Conservation (phyloP, 2,329 filamentous ascomycete genomes). For the Grosmannia clavigera region DNA sequence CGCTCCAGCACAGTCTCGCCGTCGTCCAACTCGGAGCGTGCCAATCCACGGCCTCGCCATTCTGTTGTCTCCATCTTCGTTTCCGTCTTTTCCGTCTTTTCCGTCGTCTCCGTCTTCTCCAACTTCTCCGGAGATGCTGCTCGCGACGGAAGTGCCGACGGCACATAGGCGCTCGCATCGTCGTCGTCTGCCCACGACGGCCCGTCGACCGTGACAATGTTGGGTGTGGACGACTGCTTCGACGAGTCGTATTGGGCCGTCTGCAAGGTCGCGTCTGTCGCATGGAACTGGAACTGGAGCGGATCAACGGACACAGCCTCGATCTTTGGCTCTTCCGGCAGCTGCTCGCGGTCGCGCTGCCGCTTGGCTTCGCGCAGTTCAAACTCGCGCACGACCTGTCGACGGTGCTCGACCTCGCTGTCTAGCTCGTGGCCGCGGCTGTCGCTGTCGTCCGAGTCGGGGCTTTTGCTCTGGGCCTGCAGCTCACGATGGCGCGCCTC, state of each 20-base stretch:
- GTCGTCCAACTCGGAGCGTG: constrained; percentile 35
- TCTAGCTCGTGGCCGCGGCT: neutral
- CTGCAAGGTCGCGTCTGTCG: constrained; percentile 38
- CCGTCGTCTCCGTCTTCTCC: neutral
- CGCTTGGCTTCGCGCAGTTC: neutral
- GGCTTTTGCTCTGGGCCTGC: neutral
- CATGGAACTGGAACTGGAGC: constrained; percentile 39
- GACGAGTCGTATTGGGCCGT: constrained; percentile 27
- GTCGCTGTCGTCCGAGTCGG: neutral
- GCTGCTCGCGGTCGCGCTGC: neutral
- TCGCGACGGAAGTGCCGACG: neutral
- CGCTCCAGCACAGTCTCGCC: constrained; percentile 32
- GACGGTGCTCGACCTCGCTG: neutral
- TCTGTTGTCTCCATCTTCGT: neutral
- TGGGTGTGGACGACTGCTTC: constrained; percentile 28
- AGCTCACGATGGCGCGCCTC: neutral
- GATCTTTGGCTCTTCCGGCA: neutral
- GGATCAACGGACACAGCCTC: constrained; percentile 25
- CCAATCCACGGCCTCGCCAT: constrained; percentile 19
- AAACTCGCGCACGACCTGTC: neutral
- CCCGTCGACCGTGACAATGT: constrained; percentile 10
- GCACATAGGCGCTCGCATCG: constrained; percentile 18
- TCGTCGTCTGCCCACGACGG: constrained; percentile 18
- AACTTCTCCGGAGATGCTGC: neutral
- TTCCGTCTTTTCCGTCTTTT: neutral